These are phyloP conservation scores for Emmonsiellopsis sp. DNA, from an alignment of 2,329 filamentous ascomycete species.

Conservation along the genomic window DNA sequence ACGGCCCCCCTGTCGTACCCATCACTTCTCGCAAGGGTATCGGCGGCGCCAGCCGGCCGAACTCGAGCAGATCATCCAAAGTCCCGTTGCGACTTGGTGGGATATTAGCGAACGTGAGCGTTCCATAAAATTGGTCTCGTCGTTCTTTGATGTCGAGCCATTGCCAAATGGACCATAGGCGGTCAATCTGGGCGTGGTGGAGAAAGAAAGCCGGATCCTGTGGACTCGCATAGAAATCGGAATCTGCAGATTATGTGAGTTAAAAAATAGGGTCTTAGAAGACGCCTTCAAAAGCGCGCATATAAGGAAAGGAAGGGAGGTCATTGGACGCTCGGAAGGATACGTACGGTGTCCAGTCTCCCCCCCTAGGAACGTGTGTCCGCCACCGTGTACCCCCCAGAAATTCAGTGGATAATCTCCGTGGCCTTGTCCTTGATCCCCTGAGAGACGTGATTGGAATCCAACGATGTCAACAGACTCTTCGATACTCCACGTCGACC, in stretches of 20 bases:
- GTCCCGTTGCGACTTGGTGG: slow-evolving; percentile 16
- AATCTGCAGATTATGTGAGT: slow-evolving; percentile 1
- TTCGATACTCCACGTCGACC: slow-evolving; percentile 9
- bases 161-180: slow-evolving; percentile 17
- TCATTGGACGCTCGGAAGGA: neutral
- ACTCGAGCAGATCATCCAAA: slow-evolving; percentile 17
- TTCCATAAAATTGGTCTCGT: slow-evolving; percentile 4
- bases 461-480: slow-evolving; percentile 8
- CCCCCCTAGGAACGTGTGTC: slow-evolving; percentile 10
- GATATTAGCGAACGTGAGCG: slow-evolving; percentile 9
- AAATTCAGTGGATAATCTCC: slow-evolving; percentile 4
- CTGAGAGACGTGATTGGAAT: slow-evolving; percentile 8
- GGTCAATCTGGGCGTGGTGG: slow-evolving; percentile 15
- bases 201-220: slow-evolving; percentile 16
- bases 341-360: slow-evolving; percentile 8
- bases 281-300: no score
- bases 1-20: slow-evolving; percentile 15
- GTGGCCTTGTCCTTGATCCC: slow-evolving; percentile 3
- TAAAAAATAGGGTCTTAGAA: neutral
- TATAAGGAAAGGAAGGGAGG: no score
- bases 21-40: slow-evolving; percentile 12
- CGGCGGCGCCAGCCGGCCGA: slow-evolving; percentile 12
- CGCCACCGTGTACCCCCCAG: slow-evolving; percentile 12
- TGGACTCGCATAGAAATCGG: slow-evolving; percentile 11
- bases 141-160: slow-evolving; percentile 8